These are phyloP conservation scores for Auxenochlorella pyrenoidosa DNA, from an alignment of 139 green algal species.

Conservation along the genomic window DNA sequence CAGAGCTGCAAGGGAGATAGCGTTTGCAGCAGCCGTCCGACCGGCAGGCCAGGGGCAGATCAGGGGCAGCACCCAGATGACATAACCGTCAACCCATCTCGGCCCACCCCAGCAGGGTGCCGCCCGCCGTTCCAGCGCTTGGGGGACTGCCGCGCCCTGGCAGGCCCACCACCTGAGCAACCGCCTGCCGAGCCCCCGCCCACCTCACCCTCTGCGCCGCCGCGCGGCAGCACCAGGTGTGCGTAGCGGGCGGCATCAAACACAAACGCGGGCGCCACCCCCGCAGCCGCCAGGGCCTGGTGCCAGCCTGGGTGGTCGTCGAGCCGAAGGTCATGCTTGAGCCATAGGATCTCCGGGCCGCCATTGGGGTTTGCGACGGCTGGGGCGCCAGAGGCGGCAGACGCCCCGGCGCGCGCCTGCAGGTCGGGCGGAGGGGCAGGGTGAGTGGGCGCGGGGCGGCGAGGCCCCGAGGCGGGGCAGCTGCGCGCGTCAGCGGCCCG, in stretches of 20 bases:
- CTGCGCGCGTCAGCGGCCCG: background rate
- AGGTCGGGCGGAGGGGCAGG: too few species aligned
- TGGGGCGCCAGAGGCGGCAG: background rate
- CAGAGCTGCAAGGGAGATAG: too few species aligned
- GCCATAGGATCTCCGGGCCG: slow-evolving; percentile 69
- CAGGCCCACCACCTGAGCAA: too few species aligned
- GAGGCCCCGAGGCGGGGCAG: background rate
- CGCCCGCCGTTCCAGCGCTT: too few species aligned
- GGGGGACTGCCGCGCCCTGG: too few species aligned
- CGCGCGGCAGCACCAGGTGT: slow-evolving; percentile 29
- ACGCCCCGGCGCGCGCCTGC: background rate
- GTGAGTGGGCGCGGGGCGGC: too few species aligned
- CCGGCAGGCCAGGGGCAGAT: too few species aligned
- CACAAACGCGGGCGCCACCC: slow-evolving; percentile 65
- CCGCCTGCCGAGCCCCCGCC: too few species aligned
- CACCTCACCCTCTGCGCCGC: slow-evolving; percentile 13
- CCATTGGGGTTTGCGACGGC: background rate
- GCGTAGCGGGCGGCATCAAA: slow-evolving; percentile 57
- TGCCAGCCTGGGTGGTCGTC: slow-evolving; percentile 84
- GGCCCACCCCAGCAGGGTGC: too few species aligned
- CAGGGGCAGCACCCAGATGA: too few species aligned
- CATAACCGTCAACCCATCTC: too few species aligned
- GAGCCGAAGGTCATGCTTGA: slow-evolving; percentile 81
- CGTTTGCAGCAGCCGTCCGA: too few species aligned
- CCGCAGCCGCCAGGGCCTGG: slow-evolving; percentile 31